Conservation (phyloP, 2,329 filamentous ascomycete species). For the Lachnellula hyalina region DNA sequence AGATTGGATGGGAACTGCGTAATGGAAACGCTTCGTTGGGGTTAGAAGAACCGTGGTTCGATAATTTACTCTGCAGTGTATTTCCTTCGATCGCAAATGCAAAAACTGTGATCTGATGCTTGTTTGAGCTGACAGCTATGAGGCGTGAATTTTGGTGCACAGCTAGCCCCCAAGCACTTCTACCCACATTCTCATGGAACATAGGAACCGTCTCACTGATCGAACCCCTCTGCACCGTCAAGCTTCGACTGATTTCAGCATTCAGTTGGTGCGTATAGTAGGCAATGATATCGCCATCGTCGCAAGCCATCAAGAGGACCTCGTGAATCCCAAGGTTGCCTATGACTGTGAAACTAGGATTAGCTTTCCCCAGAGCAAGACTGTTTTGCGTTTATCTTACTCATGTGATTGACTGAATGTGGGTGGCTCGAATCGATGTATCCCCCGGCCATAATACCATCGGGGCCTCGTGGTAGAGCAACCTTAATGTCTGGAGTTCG, state of each 20-base stretch:
- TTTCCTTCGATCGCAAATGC: conserved; percentile 35
- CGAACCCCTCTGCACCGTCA: background rate
- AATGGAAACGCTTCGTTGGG: too few relatives aligned
- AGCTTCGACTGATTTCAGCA: conserved; percentile 1
- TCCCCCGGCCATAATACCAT: conserved; percentile 43
- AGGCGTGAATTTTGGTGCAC: conserved; percentile 76
- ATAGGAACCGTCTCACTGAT: conserved; percentile 37
- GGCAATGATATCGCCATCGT: conserved; percentile 70
- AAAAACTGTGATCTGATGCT: conserved; percentile 50
- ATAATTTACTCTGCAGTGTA: background rate
- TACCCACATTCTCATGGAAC: conserved; percentile 69
- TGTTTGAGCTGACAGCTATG: conserved; percentile 82
- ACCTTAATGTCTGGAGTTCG: conserved; percentile 46
- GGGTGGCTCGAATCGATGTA: conserved; percentile 46
- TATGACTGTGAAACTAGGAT: conserved; percentile 37
- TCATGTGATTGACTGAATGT: conserved; percentile 40
- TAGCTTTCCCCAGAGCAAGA: too few relatives aligned
- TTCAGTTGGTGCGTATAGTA: conserved; percentile 50
- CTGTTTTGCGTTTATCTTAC: too few relatives aligned
- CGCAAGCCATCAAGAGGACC: conserved; percentile 61
- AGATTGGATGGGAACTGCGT: background rate
- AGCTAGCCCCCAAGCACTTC: conserved; percentile 78
- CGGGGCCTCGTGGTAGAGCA: conserved; percentile 35
- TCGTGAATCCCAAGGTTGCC: conserved; percentile 66
- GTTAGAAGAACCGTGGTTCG: background rate